A percentile compares a stretch with the other conserved stretches of the same genome.
Evolutionary conservation across 2,329 filamentous ascomycete species (phyloP).

Genomic region (Xylariaceae sp.): DNA sequence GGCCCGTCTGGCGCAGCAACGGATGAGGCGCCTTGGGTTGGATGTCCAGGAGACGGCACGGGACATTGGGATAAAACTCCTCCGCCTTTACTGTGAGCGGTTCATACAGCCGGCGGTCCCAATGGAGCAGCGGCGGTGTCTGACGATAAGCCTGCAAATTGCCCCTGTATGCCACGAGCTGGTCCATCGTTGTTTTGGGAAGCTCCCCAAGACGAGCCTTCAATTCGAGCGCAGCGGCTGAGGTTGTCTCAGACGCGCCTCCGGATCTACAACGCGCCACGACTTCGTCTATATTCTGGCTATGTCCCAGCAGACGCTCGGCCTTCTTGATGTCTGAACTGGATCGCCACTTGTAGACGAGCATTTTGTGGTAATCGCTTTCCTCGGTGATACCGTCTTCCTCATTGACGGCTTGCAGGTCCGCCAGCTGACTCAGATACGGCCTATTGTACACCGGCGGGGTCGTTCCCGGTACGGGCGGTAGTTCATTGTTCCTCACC

Average conservation of each 20-base stretch:
- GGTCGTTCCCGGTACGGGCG: slow-evolving; percentile 19
- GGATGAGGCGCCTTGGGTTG: slow-evolving; percentile 54
- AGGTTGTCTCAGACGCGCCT: slow-evolving; percentile 15
- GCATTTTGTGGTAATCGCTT: slow-evolving; percentile 21
- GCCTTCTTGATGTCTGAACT: slow-evolving; percentile 21
- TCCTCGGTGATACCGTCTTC: slow-evolving; percentile 23
- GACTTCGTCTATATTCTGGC: slow-evolving; percentile 6
- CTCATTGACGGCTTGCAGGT: slow-evolving; percentile 29
- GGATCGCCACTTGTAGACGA: slow-evolving; percentile 20
- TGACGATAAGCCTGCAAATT: slow-evolving; percentile 50
- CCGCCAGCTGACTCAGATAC: slow-evolving; percentile 39
- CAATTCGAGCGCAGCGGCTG: slow-evolving; percentile 35
- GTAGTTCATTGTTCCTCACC: neutral
- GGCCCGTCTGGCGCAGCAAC: slow-evolving; percentile 45
- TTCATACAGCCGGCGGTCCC: slow-evolving; percentile 69
- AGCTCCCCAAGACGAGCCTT: slow-evolving; percentile 32
- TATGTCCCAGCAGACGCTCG: neutral
- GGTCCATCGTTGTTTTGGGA: slow-evolving; percentile 23
- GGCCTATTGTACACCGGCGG: slow-evolving; percentile 36
- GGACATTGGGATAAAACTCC: slow-evolving; percentile 64
- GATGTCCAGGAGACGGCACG: slow-evolving; percentile 61
- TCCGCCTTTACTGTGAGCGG: slow-evolving; percentile 54
- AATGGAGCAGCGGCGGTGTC: slow-evolving; percentile 52
- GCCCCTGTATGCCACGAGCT: slow-evolving; percentile 45
- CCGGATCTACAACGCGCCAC: slow-evolving; percentile 14